Percentiles rank a stretch among this genome's conserved stretches.
These are phyloP conservation scores for Starmerella etchellsii DNA, from an alignment of 805 yeast species.

Conservation along the genomic window DNA sequence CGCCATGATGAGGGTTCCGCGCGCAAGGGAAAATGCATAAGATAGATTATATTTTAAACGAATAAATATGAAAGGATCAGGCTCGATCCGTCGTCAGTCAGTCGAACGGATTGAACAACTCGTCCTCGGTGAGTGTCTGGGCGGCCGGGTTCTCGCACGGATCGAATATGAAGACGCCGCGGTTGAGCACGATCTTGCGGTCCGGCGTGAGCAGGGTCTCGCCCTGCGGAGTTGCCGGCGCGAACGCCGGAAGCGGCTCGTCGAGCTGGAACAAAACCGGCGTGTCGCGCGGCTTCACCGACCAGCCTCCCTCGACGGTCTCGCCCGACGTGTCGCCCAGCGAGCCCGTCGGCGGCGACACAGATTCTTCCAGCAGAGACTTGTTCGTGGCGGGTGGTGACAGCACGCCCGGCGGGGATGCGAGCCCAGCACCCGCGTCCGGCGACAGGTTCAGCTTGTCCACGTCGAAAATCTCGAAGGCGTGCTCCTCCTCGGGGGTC, in stretches of 20 bases:
- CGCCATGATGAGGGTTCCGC: no score
- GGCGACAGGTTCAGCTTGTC: no score
- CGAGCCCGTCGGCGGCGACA: background rate
- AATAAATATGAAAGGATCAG: no score
- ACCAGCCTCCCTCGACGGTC: background rate
- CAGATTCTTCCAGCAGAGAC: no score
- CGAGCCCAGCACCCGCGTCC: no score
- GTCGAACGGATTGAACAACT: constrained; percentile 19
- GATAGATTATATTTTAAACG: no score
- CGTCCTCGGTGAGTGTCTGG: constrained; percentile 12
- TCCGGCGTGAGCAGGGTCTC: constrained; percentile 4
- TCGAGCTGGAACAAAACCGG: background rate
- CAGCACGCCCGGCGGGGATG: no score
- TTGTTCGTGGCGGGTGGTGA: no score
- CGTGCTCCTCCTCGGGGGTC: background rate
- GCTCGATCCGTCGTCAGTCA: no score
- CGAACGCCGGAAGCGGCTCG: background rate
- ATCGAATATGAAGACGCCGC: constrained; percentile 21
- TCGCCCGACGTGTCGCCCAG: background rate
- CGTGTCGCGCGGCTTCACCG: constrained; percentile 1
- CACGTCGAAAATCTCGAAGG: no score
- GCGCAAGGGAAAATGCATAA: no score
- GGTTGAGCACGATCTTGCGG: constrained; percentile 14
- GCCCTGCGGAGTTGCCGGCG: background rate
- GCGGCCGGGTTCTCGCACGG: constrained; percentile 3